Base-by-base conservation (phyloP, 768 basidiomycete genomes). In the Chalciporus pseudorubinellus region DNA sequence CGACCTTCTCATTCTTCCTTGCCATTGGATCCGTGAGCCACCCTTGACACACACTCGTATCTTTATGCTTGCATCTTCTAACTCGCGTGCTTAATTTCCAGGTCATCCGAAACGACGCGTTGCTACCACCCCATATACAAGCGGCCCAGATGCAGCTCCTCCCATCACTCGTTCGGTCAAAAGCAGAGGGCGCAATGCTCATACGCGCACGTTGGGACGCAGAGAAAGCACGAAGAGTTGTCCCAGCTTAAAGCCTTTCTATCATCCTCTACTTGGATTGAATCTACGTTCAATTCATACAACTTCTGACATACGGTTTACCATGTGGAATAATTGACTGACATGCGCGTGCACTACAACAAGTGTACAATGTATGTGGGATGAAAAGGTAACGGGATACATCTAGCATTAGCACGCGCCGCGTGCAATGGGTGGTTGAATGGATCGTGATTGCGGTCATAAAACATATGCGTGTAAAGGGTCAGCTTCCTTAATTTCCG, bases 1-100 rank as follows among this genome's bases (percentile, higher is more conserved):
- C 95, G 8, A 97, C 95, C 0, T 98, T 99, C 70, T 87, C 87
- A 3, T 98, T 98, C 76, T 98, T 98, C 85, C 85, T 98, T 54
- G 83, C 92, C 36, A 91, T 97, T 63, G 89, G 92, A 64, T 93
- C 93, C 26, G 93, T 95, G 64, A 62, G 84, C 34, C 21, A 52
- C 24, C 34, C 34, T 45, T 24, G 19, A 9, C 24, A 22, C 24
- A 22, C 47, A 46, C 50, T 53, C 47, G n/a, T 19, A 19, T 26
- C 34, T 5, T 38, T 47, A 38, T 48, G 47, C 20, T 6, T 55
- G 47, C 19, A 41, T 44, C 39, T 22, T 44, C 42, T 52, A 19
- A 29, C 4, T 28, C 34, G 19, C 39, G 24, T 36, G 14, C 51
- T 36, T 51, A 19, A 49, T 14, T 29, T 44, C 39, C 50, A 95